A percentile compares a stretch with the other conserved stretches of the same genome.
Evolutionary conservation across 2,329 filamentous ascomycete genomes (phyloP).

Genomic region (Ophiostoma perfectum): DNA sequence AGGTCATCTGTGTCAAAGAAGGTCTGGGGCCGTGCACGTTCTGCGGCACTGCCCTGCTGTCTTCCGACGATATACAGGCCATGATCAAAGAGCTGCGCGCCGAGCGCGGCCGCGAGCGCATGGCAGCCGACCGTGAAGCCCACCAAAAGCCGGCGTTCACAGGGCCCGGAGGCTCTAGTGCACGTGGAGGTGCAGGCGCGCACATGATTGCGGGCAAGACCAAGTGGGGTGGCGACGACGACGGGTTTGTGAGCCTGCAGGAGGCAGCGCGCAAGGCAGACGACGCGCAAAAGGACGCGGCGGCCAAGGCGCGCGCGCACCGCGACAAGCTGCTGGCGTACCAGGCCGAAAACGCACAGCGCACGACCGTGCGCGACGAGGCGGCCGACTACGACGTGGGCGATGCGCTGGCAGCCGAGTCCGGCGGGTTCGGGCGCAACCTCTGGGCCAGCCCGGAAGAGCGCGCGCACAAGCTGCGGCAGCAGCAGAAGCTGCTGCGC

Average conservation of each 20-base stretch:
- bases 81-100: slow-evolving; percentile 81
- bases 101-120: slow-evolving; percentile 80
- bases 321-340: slow-evolving; percentile 75
- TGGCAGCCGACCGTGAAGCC: slow-evolving; percentile 69
- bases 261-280: slow-evolving; percentile 66
- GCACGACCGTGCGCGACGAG: slow-evolving; percentile 83
- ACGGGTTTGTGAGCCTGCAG: slow-evolving; percentile 53
- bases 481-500: slow-evolving; percentile 74
- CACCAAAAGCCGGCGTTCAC: slow-evolving; percentile 44
- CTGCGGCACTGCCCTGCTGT: slow-evolving; percentile 71
- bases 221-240: slow-evolving; percentile 30
- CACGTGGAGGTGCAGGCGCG: slow-evolving; percentile 16
- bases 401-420: slow-evolving; percentile 32
- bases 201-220: slow-evolving; percentile 26
- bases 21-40: slow-evolving; percentile 92
- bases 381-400: slow-evolving; percentile 58
- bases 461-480: slow-evolving; percentile 73
- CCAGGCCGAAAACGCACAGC: slow-evolving; percentile 76
- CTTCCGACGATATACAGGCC: slow-evolving; percentile 65
- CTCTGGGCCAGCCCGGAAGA: slow-evolving; percentile 81
- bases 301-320: slow-evolving; percentile 67
- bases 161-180: slow-evolving; percentile 44
- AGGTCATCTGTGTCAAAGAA: slow-evolving; percentile 91
- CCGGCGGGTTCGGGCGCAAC: slow-evolving; percentile 16
- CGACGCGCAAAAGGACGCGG: slow-evolving; percentile 36